These are phyloP conservation scores for Suillus hirtellus DNA, from an alignment of 768 basidiomycete genomes.

Conservation along the genomic window DNA sequence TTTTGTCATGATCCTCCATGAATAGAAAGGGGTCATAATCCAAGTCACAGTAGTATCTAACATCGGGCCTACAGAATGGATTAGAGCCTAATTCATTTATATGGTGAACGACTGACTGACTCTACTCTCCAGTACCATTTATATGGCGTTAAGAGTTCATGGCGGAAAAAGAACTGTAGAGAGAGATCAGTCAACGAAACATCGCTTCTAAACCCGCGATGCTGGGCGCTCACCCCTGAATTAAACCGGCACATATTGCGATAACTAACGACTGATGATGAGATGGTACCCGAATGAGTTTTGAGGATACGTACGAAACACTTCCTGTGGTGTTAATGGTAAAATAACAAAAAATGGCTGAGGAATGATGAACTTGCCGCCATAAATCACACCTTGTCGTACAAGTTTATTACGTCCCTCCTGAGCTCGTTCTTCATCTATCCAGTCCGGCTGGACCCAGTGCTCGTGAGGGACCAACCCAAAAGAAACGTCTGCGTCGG, in stretches of 20 bases:
- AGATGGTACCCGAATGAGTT: not conserved
- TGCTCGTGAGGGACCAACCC: conserved; percentile 59
- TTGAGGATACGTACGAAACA: conserved; percentile 38
- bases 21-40: conserved; percentile 51
- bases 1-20: conserved; percentile 54
- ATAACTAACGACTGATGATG: conserved; percentile 38
- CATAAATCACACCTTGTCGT: conserved; percentile 48
- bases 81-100: not conserved
- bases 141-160: conserved; percentile 51
- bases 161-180: conserved; percentile 53
- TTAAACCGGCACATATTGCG: conserved; percentile 82
- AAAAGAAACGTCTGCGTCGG: conserved; percentile 46
- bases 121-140: conserved; percentile 68
- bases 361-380: conserved; percentile 35
- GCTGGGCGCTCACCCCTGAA: conserved; percentile 50
- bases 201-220: not conserved
- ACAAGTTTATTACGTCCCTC: conserved; percentile 54
- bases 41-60: conserved; percentile 58
- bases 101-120: conserved; percentile 40
- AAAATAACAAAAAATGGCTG: conserved; percentile 5
- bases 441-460: conserved; percentile 74
- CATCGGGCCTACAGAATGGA: conserved; percentile 40
- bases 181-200: conserved; percentile 12
- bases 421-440: conserved; percentile 65
- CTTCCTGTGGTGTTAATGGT: conserved; percentile 34